phyloP scores from a whole-genome alignment of 257 asterid genomes.

The Penstemon barbatus region DNA sequence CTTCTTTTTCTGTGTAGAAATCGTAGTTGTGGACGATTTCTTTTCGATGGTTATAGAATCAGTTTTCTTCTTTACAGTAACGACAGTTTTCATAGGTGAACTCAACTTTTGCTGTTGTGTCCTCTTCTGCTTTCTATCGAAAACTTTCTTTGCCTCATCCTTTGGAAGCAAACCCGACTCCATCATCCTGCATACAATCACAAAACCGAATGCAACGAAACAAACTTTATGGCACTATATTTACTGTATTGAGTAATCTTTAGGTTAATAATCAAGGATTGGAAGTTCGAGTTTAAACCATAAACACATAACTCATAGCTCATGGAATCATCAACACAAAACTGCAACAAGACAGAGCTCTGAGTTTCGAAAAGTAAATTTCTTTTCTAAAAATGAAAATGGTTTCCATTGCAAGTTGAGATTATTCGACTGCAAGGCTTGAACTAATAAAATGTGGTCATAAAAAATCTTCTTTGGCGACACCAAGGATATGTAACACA shows the following conservation, averaged over 20 bases:
- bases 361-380: no score
- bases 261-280: background rate
- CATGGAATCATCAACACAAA: no score
- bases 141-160: conserved; percentile 71
- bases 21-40: conserved; percentile 37
- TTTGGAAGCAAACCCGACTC: conserved; percentile 83
- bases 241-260: background rate
- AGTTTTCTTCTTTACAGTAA: conserved; percentile 50
- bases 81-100: conserved; percentile 65
- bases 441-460: no score
- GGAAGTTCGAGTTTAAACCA: no score
- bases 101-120: conserved; percentile 57
- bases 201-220: background rate
- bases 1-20: conserved; percentile 47
- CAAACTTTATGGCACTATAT: background rate
- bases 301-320: no score
- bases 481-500: no score
- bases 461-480: no score
- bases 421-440: no score
- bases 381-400: no score
- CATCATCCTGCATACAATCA: conserved; percentile 73
- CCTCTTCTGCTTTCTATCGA: conserved; percentile 62
- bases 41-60: conserved; percentile 37
- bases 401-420: no score
- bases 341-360: no score